phyloP scores from a whole-genome alignment of 2,329 filamentous ascomycete genomes.

The Cladophialophora chaetospira region DNA sequence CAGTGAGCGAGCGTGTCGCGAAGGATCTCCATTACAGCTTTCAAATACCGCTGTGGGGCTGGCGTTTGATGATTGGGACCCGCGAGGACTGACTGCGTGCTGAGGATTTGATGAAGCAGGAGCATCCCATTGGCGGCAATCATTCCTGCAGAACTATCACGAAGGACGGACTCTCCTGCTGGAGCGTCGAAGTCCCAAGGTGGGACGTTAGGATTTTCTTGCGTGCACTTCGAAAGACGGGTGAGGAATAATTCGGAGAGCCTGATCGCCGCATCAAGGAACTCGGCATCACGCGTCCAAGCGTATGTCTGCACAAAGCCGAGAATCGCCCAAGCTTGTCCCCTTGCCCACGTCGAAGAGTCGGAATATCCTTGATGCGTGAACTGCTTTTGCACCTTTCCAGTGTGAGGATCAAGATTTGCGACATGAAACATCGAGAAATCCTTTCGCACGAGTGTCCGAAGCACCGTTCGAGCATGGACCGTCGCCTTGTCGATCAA shows the following conservation, averaged over 20 bases:
- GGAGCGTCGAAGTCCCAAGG: neutral
- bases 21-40: neutral
- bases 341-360: conserved; percentile 33
- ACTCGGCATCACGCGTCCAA: conserved; percentile 37
- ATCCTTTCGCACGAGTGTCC: neutral
- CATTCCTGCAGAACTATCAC: conserved; percentile 45
- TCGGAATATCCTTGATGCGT: conserved; percentile 33
- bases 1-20: neutral
- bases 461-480: neutral
- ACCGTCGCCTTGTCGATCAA: conserved; percentile 28
- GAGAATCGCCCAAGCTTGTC: conserved; percentile 35
- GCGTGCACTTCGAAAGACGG: neutral
- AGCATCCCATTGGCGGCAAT: conserved; percentile 48
- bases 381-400: conserved; percentile 32
- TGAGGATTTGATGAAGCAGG: conserved; percentile 39
- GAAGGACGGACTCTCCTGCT: conserved; percentile 29
- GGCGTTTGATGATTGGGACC: too few relatives aligned
- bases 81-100: neutral
- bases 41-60: neutral
- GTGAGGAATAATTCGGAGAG: neutral
- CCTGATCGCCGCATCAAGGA: conserved; percentile 17
- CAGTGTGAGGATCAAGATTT: neutral
- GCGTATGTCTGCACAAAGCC: conserved; percentile 45
- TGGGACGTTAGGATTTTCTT: neutral
- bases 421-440: neutral